These are phyloP conservation scores for Termitomyces sp. DNA, from an alignment of 768 basidiomycete genomes.

Conservation along the genomic window DNA sequence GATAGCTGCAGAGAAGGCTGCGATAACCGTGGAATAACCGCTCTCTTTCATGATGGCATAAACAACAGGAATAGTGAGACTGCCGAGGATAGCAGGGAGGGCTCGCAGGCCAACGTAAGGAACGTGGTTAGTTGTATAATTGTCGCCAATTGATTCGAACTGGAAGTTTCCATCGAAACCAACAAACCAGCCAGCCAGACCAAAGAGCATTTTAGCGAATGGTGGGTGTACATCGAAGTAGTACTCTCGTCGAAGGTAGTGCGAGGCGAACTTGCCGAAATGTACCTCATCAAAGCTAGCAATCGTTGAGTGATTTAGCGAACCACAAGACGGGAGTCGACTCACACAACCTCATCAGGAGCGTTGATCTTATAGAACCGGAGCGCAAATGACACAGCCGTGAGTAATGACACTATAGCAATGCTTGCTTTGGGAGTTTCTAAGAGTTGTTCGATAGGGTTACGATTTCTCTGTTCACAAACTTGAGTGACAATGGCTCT, in stretches of 20 bases:
- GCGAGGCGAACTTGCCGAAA: constrained; percentile 96
- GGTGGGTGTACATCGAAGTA: constrained; percentile 99
- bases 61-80: constrained; percentile 85
- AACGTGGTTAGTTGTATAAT: constrained; percentile 80
- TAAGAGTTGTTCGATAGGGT: constrained; percentile 55
- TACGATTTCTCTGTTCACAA: constrained; percentile 45
- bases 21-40: constrained; percentile 89
- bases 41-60: constrained; percentile 98
- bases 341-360: constrained; percentile 93
- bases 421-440: constrained; percentile 63
- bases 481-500: constrained; percentile 4
- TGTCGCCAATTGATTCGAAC: constrained; percentile 95
- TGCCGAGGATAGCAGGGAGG: constrained; percentile 87
- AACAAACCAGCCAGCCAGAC: constrained; percentile 92
- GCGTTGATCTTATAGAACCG: constrained; percentile 94
- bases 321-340: constrained; percentile 12
- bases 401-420: constrained; percentile 59
- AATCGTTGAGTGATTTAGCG: neutral
- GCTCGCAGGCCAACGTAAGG: constrained; percentile 94
- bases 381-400: constrained; percentile 73
- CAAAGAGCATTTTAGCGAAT: constrained; percentile 92
- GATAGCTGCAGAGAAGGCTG: constrained; percentile 84
- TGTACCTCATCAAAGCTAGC: constrained; percentile 95
- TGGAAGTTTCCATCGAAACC: constrained; percentile 93
- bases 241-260: constrained; percentile 90